Evolutionary conservation across 495 filamentous ascomycete species (phyloP).

Genomic region (Trichoderma gamsii): DNA sequence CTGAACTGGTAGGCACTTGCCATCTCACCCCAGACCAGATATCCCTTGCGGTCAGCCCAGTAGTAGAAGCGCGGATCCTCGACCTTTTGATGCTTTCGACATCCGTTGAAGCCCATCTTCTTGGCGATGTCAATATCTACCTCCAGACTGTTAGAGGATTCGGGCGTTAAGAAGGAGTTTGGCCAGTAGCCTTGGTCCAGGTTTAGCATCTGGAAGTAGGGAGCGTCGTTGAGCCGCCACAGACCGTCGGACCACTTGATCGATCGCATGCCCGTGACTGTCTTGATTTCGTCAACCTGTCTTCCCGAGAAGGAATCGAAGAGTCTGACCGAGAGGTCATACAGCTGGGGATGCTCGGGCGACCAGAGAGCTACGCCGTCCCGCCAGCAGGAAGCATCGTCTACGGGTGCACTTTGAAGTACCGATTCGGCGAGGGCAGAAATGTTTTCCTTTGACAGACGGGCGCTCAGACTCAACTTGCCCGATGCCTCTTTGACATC

Average conservation of each 20-base stretch:
- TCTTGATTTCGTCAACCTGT: slow-evolving; percentile 24
- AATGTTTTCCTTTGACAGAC: slow-evolving; percentile 33
- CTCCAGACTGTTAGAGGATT: slow-evolving; percentile 46
- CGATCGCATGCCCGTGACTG: slow-evolving; percentile 55
- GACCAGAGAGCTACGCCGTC: slow-evolving; percentile 44
- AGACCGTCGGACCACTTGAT: slow-evolving; percentile 47
- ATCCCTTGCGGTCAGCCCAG: slow-evolving; percentile 32
- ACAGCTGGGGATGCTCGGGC: slow-evolving; percentile 49
- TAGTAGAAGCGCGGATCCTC: slow-evolving; percentile 33
- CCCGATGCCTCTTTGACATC: slow-evolving; percentile 30
- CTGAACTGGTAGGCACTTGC: slow-evolving; percentile 43
- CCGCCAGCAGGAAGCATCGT: slow-evolving; percentile 24
- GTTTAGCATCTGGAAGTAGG: slow-evolving; percentile 51
- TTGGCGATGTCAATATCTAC: slow-evolving; percentile 51
- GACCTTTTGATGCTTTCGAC: slow-evolving; percentile 51
- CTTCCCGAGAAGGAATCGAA: slow-evolving; percentile 5
- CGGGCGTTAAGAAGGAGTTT: slow-evolving; percentile 51
- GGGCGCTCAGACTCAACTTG: slow-evolving; percentile 44
- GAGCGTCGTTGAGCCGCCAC: slow-evolving; percentile 52
- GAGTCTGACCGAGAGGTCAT: slow-evolving; percentile 45
- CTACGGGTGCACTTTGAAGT: slow-evolving; percentile 1
- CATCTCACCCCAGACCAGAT: slow-evolving; percentile 34
- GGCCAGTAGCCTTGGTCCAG: slow-evolving; percentile 61
- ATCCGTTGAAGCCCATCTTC: slow-evolving; percentile 52
- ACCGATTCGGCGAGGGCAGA: background rate